These are phyloP conservation scores for Massariosphaeria phaeospora DNA, from an alignment of 495 filamentous ascomycete species.

Conservation along the genomic window DNA sequence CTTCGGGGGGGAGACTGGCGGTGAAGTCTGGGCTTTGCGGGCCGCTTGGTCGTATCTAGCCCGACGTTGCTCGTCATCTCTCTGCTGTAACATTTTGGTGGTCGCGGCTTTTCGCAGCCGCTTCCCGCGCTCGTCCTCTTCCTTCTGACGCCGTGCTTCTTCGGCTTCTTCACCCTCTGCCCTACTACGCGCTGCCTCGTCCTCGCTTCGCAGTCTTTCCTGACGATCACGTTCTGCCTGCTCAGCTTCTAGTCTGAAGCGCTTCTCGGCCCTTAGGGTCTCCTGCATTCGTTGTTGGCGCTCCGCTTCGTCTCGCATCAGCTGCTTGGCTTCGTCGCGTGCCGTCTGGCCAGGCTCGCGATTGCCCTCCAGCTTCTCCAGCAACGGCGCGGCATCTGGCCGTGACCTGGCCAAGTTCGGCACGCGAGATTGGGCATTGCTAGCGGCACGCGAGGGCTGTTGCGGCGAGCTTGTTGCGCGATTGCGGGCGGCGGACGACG, in stretches of 20 bases:
- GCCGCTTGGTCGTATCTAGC: constrained; percentile 13
- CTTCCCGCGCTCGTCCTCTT: constrained; percentile 24
- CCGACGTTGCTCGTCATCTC: constrained; percentile 25
- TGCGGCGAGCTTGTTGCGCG: constrained; percentile 23
- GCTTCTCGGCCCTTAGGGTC: constrained; percentile 26
- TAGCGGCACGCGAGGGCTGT: neutral
- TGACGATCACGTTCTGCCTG: constrained; percentile 12
- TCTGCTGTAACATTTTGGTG: constrained; percentile 1
- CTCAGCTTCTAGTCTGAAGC: constrained; percentile 24
- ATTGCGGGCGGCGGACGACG: constrained; percentile 4
- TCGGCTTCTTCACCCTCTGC: constrained; percentile 24
- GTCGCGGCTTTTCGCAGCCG: constrained; percentile 20
- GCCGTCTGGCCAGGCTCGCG: constrained; percentile 17
- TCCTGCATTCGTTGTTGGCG: constrained; percentile 29
- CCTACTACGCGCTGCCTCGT: constrained; percentile 21
- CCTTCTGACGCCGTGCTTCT: constrained; percentile 16
- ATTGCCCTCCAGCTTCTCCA: neutral
- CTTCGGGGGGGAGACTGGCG: constrained; percentile 21
- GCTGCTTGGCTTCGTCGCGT: constrained; percentile 29
- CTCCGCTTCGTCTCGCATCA: constrained; percentile 32
- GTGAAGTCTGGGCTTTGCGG: constrained; percentile 16
- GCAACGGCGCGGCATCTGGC: constrained; percentile 1
- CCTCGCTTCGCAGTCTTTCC: constrained; percentile 20
- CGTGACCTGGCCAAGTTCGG: constrained; percentile 11
- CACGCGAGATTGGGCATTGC: constrained; percentile 10